phyloP scores from a whole-genome alignment of 495 filamentous ascomycete genomes.

The Penicilliopsis zonata region DNA sequence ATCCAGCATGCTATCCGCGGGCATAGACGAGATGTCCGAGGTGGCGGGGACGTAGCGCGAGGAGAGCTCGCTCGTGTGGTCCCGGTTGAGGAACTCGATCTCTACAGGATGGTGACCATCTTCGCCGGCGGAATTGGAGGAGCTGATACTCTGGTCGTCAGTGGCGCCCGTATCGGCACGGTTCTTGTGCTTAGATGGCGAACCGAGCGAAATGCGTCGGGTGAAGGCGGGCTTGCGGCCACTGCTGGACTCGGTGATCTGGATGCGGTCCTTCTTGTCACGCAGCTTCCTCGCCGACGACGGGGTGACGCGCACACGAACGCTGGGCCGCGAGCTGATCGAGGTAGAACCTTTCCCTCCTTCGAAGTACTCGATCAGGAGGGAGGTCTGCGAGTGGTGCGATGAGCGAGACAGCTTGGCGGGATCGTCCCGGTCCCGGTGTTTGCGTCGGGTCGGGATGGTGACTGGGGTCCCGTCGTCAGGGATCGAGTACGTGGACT shows the following conservation, averaged over 20 bases:
- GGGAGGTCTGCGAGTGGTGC: slow-evolving; percentile 71
- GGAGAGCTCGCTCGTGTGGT: slow-evolving; percentile 47
- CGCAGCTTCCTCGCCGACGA: slow-evolving; percentile 46
- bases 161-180: slow-evolving; percentile 33
- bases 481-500: slow-evolving; percentile 79
- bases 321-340: slow-evolving; percentile 66
- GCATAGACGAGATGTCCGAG: slow-evolving; percentile 90
- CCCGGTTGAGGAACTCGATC: slow-evolving; percentile 60
- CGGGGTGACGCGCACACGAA: slow-evolving; percentile 89
- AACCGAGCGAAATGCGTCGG: slow-evolving; percentile 48
- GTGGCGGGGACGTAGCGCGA: slow-evolving; percentile 43
- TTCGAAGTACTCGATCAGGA: slow-evolving; percentile 98
- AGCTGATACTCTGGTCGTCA: slow-evolving; percentile 47
- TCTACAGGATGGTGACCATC: slow-evolving; percentile 68
- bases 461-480: slow-evolving; percentile 93
- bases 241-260: slow-evolving; percentile 67
- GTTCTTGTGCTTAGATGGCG: slow-evolving; percentile 40
- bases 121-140: slow-evolving; percentile 66
- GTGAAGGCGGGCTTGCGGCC: slow-evolving; percentile 53
- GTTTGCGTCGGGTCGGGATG: slow-evolving; percentile 61
- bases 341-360: slow-evolving; percentile 56
- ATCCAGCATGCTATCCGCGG: slow-evolving; percentile 82
- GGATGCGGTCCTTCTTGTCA: slow-evolving; percentile 56
- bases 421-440: slow-evolving; percentile 37
- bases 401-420: slow-evolving; percentile 38